Percentiles rank a stretch among this genome's conserved stretches.
These are phyloP conservation scores for Talaromyces thailandensis DNA, from an alignment of 495 filamentous ascomycete genomes.

Conservation along the genomic window DNA sequence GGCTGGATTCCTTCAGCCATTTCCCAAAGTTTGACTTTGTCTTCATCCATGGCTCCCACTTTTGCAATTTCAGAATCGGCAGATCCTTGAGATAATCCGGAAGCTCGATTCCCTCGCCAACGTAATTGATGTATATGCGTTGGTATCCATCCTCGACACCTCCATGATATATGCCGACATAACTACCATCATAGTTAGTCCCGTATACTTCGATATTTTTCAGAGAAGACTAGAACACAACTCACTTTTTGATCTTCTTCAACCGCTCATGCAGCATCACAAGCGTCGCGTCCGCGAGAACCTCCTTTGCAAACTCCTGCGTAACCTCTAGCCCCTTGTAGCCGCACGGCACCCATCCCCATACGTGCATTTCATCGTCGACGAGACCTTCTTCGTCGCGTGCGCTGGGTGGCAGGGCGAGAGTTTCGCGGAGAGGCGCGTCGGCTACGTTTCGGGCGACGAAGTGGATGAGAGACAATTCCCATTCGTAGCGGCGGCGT, in stretches of 20 bases:
- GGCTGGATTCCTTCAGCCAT: background rate
- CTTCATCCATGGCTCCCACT: background rate
- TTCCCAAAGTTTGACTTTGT: background rate
- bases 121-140: background rate
- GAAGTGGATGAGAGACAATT: background rate
- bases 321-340: background rate
- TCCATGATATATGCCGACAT: background rate
- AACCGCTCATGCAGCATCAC: background rate
- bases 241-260: background rate
- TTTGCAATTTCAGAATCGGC: background rate
- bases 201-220: background rate
- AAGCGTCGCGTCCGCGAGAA: background rate
- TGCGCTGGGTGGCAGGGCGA: background rate
- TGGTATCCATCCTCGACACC: background rate
- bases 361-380: background rate
- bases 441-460: background rate
- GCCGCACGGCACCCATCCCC: background rate
- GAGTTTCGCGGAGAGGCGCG: background rate
- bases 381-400: background rate
- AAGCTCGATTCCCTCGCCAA: background rate
- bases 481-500: background rate
- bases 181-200: background rate
- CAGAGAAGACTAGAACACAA: background rate
- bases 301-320: background rate
- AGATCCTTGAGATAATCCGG: background rate